Base-by-base conservation (phyloP, 768 basidiomycete genomes). In the Leccinum sublutescens region DNA sequence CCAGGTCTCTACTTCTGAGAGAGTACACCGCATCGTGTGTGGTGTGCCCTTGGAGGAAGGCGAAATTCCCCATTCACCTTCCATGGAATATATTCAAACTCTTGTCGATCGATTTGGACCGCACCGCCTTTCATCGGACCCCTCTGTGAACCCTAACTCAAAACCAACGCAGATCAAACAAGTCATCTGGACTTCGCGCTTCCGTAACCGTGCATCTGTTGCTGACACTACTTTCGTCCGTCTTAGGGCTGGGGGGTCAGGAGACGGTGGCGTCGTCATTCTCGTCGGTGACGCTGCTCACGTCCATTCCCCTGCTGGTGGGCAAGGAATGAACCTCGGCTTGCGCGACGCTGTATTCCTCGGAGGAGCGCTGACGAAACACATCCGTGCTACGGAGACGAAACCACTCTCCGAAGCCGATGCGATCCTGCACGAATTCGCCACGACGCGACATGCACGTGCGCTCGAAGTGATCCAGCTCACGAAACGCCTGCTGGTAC, bases 301-400 rank as follows among this genome's bases (percentile, higher is more conserved):
- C 17, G 78, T 83, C 48, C 83, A 83, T 57, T 79, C 82, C 0
- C 83, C 82, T 21, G 73, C 77, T 4, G 83, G 83, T 2, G 83
- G 83, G 1, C 82, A 83, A 55, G 83, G 83, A 12, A 81, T 85
- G 82, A 82, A 83, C 61, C 76, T 84, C n/a, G 81, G 83, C 8
- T 69, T 85, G 17, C 76, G 82, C 15, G 83, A 85, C 59, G 81
- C 78, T 8, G 67, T 82, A n/a, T 71, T 74, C 51, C 75, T 84
- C 5, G 82, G 77, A 5, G 74, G 77, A 17, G 75, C 64, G 6
- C 67, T 84, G 43, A 66, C 68, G 17, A 68, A 73, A 19, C 79
- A 79, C 65, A 57, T 77, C 1, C 61, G 40, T 2, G 63, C 61
- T 29, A 12, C 60, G 4, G 55, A 66, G 38, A 58, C 57, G 1